phyloP scores from a whole-genome alignment of 2,329 filamentous ascomycete genomes.

The Diaporthe sp. region DNA sequence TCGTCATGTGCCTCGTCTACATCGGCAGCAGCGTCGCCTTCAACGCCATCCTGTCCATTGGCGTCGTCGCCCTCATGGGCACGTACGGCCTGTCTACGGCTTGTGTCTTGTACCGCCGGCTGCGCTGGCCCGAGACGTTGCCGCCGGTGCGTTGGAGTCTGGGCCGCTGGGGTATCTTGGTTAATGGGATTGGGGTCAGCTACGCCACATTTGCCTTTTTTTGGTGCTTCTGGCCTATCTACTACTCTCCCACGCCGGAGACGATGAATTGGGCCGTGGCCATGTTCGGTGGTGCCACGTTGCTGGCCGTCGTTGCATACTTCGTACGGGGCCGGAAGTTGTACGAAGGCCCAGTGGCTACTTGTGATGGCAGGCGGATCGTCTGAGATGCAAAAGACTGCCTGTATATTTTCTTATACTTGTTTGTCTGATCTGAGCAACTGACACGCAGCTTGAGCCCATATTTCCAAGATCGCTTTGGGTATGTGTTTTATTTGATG shows the following conservation, averaged over 20 bases:
- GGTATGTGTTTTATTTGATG: no score
- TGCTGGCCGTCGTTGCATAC: conserved; percentile 57
- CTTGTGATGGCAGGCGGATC: conserved; percentile 13
- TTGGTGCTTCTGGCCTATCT: conserved; percentile 63
- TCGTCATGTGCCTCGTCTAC: conserved; percentile 17
- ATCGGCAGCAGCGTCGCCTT: conserved; percentile 16
- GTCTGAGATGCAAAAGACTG: not conserved
- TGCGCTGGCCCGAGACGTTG: conserved; percentile 51
- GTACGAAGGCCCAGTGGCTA: conserved; percentile 13
- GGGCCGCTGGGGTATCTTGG: conserved; percentile 56
- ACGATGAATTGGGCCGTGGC: conserved; percentile 66
- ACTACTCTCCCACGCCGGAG: conserved; percentile 51
- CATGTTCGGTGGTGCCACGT: conserved; percentile 56
- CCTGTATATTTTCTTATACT: no score
- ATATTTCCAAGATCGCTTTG: no score
- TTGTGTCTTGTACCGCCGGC: conserved; percentile 58
- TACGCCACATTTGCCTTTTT: conserved; percentile 63
- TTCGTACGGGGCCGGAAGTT: conserved; percentile 46
- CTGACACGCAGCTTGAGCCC: no score
- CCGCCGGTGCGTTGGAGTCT: conserved; percentile 58
- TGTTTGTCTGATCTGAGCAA: no score
- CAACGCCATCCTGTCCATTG: conserved; percentile 56
- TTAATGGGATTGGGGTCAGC: conserved; percentile 59
- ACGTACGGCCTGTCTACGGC: conserved; percentile 65
- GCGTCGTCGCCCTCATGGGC: conserved; percentile 63